Evolutionary conservation across 495 filamentous ascomycete species (phyloP), one percentile per base, ranked within the genome.

Genomic region (Daldinia childiae): DNA sequence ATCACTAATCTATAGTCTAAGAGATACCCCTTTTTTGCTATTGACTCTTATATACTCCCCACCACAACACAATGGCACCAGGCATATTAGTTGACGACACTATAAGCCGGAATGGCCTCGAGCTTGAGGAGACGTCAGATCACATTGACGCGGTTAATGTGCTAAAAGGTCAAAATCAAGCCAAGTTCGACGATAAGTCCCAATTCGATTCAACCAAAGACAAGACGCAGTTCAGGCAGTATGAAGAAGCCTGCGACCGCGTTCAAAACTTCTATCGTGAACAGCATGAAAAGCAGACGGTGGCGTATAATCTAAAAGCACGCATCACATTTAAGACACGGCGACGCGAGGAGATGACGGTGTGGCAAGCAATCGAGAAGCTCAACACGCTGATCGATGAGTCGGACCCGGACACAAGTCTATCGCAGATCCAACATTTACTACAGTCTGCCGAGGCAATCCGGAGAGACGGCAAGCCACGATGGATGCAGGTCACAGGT

Each of bases 361-460:
- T 97, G 73, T 97, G 93, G 93, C 83, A 94, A 74, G 93, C 93
- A 7, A 94, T 96, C 79, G 91, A 94, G 84, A 94, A 91, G 77
- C 88, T 96, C 61, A 93, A 96, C 83, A 92, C 91, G 1, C 83
- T 96, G 6, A 91, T 96, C 78, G 93, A 97, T 81, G 92, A 95
- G 76, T 91, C 87, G 41, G 93, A 97, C 78, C 93, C 93, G 0
- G 92, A 97, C 82, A 96, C 93, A 60, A 73, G 73, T 60, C 89
- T 97, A 63, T 90, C 87, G 17, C 93, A 96, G 80, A 94, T 96
- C 78, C 91, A 95, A 79, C 93, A 97, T 77, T 82, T 95, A 1
- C 85, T 96, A 1, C 93, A 97, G 74, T 89, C 90, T 30, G 93
- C 93, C 27, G 93, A 97, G 75, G 93, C 93, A 0, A 94, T 96